Percentiles rank a stretch among this genome's conserved stretches.
Evolutionary conservation across 345 rosid genomes (phyloP).

Genomic region (Euclidium syriacum): DNA sequence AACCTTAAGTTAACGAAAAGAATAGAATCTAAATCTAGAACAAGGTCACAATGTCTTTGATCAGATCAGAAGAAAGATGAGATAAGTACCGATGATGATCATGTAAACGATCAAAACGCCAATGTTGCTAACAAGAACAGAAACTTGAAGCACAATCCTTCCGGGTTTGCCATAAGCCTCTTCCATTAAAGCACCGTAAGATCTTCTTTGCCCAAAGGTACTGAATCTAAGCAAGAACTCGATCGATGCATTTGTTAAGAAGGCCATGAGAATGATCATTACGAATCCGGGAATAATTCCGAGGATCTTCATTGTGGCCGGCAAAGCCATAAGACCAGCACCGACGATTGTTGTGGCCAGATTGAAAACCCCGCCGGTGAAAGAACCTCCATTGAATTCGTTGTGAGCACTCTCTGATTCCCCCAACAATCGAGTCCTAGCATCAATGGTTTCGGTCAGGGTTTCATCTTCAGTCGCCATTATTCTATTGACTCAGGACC

Average conservation of each 20-base stretch:
- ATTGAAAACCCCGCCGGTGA: conserved; percentile 83
- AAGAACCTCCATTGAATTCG: conserved; percentile 87
- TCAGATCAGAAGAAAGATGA: neutral
- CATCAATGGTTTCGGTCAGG: conserved; percentile 40
- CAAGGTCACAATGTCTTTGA: too few relatives aligned
- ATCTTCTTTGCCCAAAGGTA: conserved; percentile 48
- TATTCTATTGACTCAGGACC: conserved; percentile 16
- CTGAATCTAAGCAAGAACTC: conserved; percentile 86
- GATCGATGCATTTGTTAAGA: conserved; percentile 68
- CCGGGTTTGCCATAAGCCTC: conserved; percentile 87
- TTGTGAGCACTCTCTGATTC: conserved; percentile 36
- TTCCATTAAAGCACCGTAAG: conserved; percentile 82
- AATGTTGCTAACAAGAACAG: conserved; percentile 68
- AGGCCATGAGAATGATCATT: conserved; percentile 71
- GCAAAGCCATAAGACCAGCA: conserved; percentile 97
- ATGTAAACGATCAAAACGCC: conserved; percentile 94
- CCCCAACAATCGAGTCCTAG: conserved; percentile 55
- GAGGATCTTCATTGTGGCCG: conserved; percentile 86
- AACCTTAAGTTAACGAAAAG: neutral
- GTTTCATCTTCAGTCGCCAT: conserved; percentile 47
- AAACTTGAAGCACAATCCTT: conserved; percentile 50
- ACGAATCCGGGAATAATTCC: conserved; percentile 68
- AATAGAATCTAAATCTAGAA: neutral
- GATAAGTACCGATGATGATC: conserved; percentile 75
- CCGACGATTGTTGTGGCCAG: conserved; percentile 83